These are phyloP conservation scores for Verticillium albo-atrum DNA, from an alignment of 2,329 filamentous ascomycete species.

Conservation along the genomic window DNA sequence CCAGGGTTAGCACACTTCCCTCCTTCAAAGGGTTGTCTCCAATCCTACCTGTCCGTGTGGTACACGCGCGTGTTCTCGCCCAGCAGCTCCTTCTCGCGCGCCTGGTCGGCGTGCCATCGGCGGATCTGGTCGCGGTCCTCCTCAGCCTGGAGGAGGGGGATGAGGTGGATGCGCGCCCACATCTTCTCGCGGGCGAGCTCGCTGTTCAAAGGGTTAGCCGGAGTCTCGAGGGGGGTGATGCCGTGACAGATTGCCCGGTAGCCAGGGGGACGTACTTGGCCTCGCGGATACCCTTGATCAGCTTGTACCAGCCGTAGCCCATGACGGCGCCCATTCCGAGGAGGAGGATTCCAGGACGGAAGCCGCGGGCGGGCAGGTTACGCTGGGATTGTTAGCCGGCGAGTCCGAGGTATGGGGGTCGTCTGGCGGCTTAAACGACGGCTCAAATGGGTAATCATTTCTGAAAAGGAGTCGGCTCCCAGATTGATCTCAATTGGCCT, in stretches of 20 bases:
- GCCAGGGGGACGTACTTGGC: slow-evolving; percentile 65
- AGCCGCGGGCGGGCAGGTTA: slow-evolving; percentile 87
- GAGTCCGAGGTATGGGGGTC: not conserved
- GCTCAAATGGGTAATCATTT: not conserved
- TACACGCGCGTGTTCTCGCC: slow-evolving; percentile 83
- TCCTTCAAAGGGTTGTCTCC: not conserved
- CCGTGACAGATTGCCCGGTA: slow-evolving; percentile 1
- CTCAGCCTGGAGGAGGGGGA: slow-evolving; percentile 90
- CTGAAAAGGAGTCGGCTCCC: not conserved
- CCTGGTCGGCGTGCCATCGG: slow-evolving; percentile 79
- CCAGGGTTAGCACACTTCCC: not conserved
- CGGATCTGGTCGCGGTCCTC: slow-evolving; percentile 94
- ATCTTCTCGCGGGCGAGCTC: slow-evolving; percentile 96
- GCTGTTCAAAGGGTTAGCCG: slow-evolving; percentile 38
- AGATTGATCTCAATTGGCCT: not conserved
- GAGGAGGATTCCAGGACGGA: slow-evolving; percentile 77
- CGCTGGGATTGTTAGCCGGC: slow-evolving; percentile 49
- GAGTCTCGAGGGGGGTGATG: not conserved
- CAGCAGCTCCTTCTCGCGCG: slow-evolving; percentile 83
- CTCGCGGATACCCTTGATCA: slow-evolving; percentile 79
- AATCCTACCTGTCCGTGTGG: slow-evolving; percentile 75
- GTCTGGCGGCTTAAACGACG: not conserved
- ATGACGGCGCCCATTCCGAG: slow-evolving; percentile 73
- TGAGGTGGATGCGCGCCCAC: slow-evolving; percentile 94
- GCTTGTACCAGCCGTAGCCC: slow-evolving; percentile 86